Evolutionary conservation across 1,139 yeast species (phyloP).

Genomic region (Candida gigantensis): DNA sequence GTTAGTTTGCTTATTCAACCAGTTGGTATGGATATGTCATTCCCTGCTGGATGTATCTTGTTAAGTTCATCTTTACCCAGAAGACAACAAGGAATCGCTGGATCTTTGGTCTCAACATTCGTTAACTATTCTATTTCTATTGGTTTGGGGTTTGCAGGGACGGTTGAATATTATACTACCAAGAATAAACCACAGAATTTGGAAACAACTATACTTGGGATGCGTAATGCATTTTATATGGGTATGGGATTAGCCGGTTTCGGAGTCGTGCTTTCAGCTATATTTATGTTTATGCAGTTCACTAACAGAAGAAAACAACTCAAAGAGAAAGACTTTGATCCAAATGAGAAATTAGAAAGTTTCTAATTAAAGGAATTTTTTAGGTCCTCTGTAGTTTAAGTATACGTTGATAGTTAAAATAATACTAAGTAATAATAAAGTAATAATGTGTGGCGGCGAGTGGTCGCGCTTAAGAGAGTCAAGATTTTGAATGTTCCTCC

Average conservation of each 20-base stretch:
- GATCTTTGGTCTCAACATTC: conserved; percentile 59
- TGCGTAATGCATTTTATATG: conserved; percentile 46
- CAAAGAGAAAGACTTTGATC: too few species aligned
- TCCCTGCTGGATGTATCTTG: conserved; percentile 61
- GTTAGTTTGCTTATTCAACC: conserved; percentile 48
- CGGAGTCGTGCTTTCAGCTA: conserved; percentile 35
- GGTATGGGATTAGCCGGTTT: conserved; percentile 55
- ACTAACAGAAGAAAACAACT: conserved; percentile 4
- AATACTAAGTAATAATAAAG: too few species aligned
- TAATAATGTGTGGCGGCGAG: too few species aligned
- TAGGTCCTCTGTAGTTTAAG: too few species aligned
- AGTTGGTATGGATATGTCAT: conserved; percentile 66
- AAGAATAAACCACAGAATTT: conserved; percentile 24
- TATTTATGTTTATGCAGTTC: conserved; percentile 18
- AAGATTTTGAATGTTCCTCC: too few species aligned
- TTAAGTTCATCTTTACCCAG: conserved; percentile 52
- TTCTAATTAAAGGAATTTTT: too few species aligned
- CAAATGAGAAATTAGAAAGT: background rate
- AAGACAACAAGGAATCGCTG: conserved; percentile 64
- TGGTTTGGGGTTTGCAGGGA: conserved; percentile 66
- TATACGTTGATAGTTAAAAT: too few species aligned
- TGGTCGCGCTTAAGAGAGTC: too few species aligned
- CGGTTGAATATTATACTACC: conserved; percentile 51
- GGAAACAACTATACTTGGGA: conserved; percentile 33
- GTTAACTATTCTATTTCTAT: conserved; percentile 65